phyloP scores from a whole-genome alignment of 2,329 filamentous ascomycete genomes.

The Aspergillus sp. region DNA sequence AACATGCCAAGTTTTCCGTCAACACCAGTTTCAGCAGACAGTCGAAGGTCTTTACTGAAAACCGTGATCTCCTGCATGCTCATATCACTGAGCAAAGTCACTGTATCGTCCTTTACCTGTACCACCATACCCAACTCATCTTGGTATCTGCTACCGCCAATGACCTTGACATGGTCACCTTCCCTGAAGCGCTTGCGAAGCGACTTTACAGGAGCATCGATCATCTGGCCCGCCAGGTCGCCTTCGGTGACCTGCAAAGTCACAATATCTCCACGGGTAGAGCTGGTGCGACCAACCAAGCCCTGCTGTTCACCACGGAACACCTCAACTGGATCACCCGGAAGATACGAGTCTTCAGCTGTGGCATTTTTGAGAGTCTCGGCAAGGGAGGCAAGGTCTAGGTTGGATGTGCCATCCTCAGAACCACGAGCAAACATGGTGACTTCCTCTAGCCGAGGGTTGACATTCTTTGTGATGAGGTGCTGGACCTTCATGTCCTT shows the following conservation, averaged over 20 bases:
- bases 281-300: constrained; percentile 77
- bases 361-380: constrained; percentile 83
- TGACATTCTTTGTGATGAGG: constrained; percentile 81
- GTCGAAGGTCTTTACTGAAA: constrained; percentile 92
- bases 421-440: constrained; percentile 86
- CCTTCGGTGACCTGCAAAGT: constrained; percentile 82
- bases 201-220: constrained; percentile 88
- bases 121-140: constrained; percentile 98
- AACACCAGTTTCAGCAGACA: constrained; percentile 87
- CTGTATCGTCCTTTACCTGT: constrained; percentile 83
- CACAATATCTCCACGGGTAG: constrained; percentile 87
- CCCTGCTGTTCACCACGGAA: constrained; percentile 94
- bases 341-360: constrained; percentile 76
- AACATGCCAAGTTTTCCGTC: constrained; percentile 80
- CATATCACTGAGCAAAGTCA: constrained; percentile 89
- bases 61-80: constrained; percentile 92
- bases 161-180: constrained; percentile 98
- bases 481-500: constrained; percentile 90
- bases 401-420: constrained; percentile 87
- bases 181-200: constrained; percentile 87
- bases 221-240: constrained; percentile 72
- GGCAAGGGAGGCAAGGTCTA: constrained; percentile 86
- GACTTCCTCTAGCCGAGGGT: constrained; percentile 89
- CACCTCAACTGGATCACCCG: constrained; percentile 94
- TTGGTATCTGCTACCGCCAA: constrained; percentile 87